phyloP scores from a whole-genome alignment of 495 filamentous ascomycete genomes.

The Penicillium ochrochloron region DNA sequence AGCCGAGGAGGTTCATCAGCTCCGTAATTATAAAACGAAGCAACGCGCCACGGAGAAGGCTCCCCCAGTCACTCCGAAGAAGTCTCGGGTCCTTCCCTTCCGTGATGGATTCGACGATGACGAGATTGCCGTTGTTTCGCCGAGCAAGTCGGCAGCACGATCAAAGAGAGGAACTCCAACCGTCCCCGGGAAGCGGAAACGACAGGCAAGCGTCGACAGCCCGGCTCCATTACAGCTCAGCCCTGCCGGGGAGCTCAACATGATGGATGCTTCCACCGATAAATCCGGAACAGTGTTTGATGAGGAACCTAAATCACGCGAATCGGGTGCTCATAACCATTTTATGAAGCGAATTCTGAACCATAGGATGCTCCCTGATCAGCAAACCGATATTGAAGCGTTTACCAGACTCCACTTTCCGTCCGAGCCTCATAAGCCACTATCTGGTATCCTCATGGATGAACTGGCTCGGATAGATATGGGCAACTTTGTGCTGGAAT shows the following conservation, averaged over 20 bases:
- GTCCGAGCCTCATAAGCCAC: conserved; percentile 52
- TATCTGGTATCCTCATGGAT: conserved; percentile 65
- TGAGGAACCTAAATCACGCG: conserved; percentile 11
- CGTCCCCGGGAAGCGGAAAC: conserved; percentile 64
- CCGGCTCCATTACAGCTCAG: conserved; percentile 59
- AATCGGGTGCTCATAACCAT: conserved; percentile 26
- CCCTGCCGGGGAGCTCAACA: conserved; percentile 38
- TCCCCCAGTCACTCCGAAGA: conserved; percentile 62
- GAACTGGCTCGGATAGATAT: conserved; percentile 46
- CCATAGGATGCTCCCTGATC: conserved; percentile 52
- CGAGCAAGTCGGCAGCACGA: conserved; percentile 54
- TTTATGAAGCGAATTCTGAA: conserved; percentile 63
- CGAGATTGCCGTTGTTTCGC: conserved; percentile 64
- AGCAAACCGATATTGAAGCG: conserved; percentile 60
- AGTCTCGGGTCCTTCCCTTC: conserved; percentile 56
- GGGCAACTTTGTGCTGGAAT: conserved; percentile 54
- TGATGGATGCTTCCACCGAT: conserved; percentile 30
- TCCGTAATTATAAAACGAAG: conserved; percentile 52
- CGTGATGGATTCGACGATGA: conserved; percentile 77
- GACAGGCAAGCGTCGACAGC: conserved; percentile 58
- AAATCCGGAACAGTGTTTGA: conserved; percentile 27
- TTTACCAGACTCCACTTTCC: conserved; percentile 57
- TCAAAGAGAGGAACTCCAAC: conserved; percentile 63
- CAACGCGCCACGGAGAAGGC: conserved; percentile 41
- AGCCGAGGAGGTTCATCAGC: conserved; percentile 58